Percentiles rank a stretch among this genome's conserved stretches.
Evolutionary conservation across 2,329 filamentous ascomycete species (phyloP).

Genomic region (Penicillium nordicum): DNA sequence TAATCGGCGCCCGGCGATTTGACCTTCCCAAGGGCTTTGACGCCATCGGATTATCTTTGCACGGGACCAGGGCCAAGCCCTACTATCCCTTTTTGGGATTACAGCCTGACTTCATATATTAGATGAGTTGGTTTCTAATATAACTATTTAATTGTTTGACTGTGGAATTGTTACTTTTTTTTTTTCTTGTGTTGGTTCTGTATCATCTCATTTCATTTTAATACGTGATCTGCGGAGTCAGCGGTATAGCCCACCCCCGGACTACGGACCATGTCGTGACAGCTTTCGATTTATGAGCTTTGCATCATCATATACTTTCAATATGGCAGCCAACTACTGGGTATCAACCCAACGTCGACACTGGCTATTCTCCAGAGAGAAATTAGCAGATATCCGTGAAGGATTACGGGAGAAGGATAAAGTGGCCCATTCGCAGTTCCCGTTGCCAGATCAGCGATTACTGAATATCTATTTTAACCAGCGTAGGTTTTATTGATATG

Average conservation of each 20-base stretch:
- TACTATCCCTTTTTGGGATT: slow-evolving; percentile 31
- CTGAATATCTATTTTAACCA: slow-evolving; percentile 90
- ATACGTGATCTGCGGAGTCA: slow-evolving; percentile 9
- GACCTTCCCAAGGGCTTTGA: slow-evolving; percentile 19
- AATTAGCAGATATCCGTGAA: slow-evolving; percentile 71
- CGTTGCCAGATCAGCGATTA: slow-evolving; percentile 75
- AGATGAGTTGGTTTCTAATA: background rate
- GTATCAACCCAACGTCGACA: slow-evolving; percentile 84
- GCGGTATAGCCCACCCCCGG: background rate
- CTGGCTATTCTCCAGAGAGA: slow-evolving; percentile 86
- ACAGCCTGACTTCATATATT: slow-evolving; percentile 4
- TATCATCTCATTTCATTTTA: slow-evolving; percentile 4
- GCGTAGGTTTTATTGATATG: slow-evolving; percentile 54
- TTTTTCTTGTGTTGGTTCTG: background rate
- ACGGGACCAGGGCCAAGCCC: slow-evolving; percentile 32
- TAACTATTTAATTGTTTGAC: background rate
- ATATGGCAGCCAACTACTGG: slow-evolving; percentile 96
- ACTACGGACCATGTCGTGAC: slow-evolving; percentile 11
- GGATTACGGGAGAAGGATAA: slow-evolving; percentile 74
- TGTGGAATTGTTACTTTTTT: background rate
- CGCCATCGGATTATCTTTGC: slow-evolving; percentile 27
- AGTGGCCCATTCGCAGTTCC: slow-evolving; percentile 70
- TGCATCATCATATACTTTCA: slow-evolving; percentile 1
- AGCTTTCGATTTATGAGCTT: background rate
- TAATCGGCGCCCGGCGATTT: slow-evolving; percentile 36